These are phyloP conservation scores for Phytopythium sindhum DNA, from an alignment of 352 stramenopile species.

Conservation along the genomic window DNA sequence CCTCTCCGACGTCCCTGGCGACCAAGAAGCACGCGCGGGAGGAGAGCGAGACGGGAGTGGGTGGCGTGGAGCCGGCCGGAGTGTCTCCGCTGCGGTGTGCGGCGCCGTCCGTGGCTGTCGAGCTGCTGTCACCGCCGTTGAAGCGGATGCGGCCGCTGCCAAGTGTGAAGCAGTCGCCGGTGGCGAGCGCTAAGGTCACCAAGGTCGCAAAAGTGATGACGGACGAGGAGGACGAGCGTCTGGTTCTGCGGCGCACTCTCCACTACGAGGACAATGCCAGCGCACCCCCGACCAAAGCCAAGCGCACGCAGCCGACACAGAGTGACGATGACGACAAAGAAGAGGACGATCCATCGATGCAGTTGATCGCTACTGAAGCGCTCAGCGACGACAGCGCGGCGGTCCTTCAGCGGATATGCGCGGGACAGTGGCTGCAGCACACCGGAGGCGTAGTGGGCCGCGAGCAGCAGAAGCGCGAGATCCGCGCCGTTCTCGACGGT, in stretches of 20 bases:
- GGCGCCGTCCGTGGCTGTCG: background rate
- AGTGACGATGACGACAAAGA: background rate
- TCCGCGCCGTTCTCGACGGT: slow-evolving; percentile 29
- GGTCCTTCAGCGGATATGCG: slow-evolving; percentile 31
- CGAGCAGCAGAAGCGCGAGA: slow-evolving; percentile 28
- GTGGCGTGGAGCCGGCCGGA: background rate
- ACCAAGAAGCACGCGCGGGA: background rate
- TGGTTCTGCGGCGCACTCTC: slow-evolving; percentile 2
- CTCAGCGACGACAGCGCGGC: slow-evolving; percentile 7
- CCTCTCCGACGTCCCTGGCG: background rate
- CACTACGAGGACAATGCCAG: background rate
- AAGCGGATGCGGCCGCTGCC: background rate
- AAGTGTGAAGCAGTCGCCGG: background rate
- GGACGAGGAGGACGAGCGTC: too few species aligned
- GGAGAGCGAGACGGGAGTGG: background rate
- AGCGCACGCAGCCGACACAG: background rate
- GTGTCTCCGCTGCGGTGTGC: background rate
- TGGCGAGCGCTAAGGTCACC: background rate
- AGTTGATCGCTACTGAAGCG: background rate
- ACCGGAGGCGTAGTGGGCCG: slow-evolving; percentile 36
- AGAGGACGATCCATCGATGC: background rate
- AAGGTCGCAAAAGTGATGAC: too few species aligned
- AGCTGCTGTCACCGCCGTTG: slow-evolving; percentile 1
- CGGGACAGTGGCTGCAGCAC: slow-evolving; percentile 15
- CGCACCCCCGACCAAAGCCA: background rate